A percentile compares a stretch with the other conserved stretches of the same genome.
phyloP scores from a whole-genome alignment of 805 yeast genomes.

The Wickerhamiella sergipiensis region DNA sequence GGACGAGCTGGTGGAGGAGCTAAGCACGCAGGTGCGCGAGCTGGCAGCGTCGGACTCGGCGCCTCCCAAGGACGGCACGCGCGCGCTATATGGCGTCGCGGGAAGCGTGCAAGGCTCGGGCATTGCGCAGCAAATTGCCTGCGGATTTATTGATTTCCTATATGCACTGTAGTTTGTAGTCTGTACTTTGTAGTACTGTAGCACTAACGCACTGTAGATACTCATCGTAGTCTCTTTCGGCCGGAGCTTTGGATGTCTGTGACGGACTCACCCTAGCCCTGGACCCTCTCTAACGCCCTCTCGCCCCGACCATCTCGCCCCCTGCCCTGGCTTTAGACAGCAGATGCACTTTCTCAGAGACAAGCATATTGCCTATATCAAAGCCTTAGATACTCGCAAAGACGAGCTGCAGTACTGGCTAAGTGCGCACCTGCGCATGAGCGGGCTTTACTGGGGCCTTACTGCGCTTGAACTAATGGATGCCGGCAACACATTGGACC shows the following conservation, averaged over 20 bases:
- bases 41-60: constrained; percentile 24
- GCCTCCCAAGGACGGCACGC: constrained; percentile 38
- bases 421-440: constrained; percentile 77
- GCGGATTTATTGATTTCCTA: constrained; percentile 67
- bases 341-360: constrained; percentile 19
- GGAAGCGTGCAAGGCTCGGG: constrained; percentile 78
- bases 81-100: constrained; percentile 90
- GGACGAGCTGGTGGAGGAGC: constrained; percentile 42
- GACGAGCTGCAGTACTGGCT: constrained; percentile 71
- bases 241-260: too few species aligned
- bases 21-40: constrained; percentile 33
- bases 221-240: too few species aligned
- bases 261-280: too few species aligned
- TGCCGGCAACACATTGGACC: constrained; percentile 42
- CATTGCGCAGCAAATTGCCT: constrained; percentile 66
- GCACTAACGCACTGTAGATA: too few species aligned
- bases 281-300: too few species aligned
- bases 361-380: constrained; percentile 48
- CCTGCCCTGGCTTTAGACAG: not conserved
- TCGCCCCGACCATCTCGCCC: too few species aligned
- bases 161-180: constrained; percentile 46
- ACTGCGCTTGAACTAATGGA: constrained; percentile 56
- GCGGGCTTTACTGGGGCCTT: constrained; percentile 90
- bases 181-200: too few species aligned
- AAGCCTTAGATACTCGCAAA: constrained; percentile 38